These are phyloP conservation scores for Aspergillus thermomutatus DNA, from an alignment of 2,329 filamentous ascomycete genomes.

Conservation along the genomic window DNA sequence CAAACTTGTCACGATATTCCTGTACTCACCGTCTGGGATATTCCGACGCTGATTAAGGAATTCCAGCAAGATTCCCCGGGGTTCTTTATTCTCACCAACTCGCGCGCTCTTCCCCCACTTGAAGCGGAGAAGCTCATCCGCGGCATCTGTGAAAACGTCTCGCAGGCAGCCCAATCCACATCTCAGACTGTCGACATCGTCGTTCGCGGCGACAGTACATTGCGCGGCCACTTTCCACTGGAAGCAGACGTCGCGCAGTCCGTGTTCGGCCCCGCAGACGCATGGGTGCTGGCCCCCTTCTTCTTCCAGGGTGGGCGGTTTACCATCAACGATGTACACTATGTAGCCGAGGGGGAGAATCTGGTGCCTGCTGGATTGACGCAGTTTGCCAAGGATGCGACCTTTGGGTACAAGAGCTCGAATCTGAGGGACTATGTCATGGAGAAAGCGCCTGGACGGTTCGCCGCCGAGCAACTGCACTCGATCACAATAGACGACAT, in stretches of 20 bases:
- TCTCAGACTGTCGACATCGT: constrained; percentile 52
- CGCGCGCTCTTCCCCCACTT: constrained; percentile 51
- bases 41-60: constrained; percentile 43
- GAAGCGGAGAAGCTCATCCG: constrained; percentile 48
- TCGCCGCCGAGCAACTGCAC: constrained; percentile 37
- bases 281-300: constrained; percentile 57
- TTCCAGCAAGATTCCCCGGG: constrained; percentile 44
- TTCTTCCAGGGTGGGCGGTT: constrained; percentile 58
- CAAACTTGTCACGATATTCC: constrained; percentile 59
- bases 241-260: constrained; percentile 53
- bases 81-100: constrained; percentile 62
- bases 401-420: constrained; percentile 56
- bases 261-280: constrained; percentile 50
- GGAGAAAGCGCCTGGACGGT: constrained; percentile 51
- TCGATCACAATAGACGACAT: constrained; percentile 50
- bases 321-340: constrained; percentile 58
- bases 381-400: constrained; percentile 56
- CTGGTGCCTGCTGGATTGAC: constrained; percentile 53
- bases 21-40: constrained; percentile 55
- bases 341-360: constrained; percentile 51
- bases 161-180: constrained; percentile 41
- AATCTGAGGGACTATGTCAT: constrained; percentile 52
- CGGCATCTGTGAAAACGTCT: constrained; percentile 51
- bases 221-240: constrained; percentile 56
- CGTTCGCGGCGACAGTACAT: constrained; percentile 55